Percentiles rank a stretch among this genome's conserved stretches.
phyloP scores from a whole-genome alignment of 148 eudicot genomes.

The Agrostemma githago region DNA sequence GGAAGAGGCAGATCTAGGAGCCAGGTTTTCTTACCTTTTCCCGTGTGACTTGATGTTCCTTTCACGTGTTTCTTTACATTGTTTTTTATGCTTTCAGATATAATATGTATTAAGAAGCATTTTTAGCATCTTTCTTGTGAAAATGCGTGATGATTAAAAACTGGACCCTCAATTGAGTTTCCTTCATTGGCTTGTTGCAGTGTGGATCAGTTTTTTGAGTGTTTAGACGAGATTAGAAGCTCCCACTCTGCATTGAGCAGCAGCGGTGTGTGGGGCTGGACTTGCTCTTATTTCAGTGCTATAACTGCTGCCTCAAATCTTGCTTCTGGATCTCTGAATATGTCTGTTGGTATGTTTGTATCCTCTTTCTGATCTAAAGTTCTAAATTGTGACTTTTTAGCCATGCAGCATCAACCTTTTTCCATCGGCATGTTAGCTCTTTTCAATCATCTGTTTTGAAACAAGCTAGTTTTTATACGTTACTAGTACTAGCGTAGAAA shows the following conservation, averaged over 20 bases:
- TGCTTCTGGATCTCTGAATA: slow-evolving; percentile 80
- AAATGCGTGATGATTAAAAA: background rate
- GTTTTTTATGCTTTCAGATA: background rate
- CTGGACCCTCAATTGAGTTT: background rate
- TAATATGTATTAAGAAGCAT: background rate
- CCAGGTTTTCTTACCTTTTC: slow-evolving; percentile 51
- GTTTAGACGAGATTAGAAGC: slow-evolving; percentile 80
- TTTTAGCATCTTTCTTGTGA: background rate
- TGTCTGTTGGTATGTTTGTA: slow-evolving; percentile 55
- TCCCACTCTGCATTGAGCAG: slow-evolving; percentile 76
- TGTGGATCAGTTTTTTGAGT: slow-evolving; percentile 89
- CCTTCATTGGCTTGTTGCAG: slow-evolving; percentile 45
- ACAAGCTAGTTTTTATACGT: background rate
- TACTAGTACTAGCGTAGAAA: background rate
- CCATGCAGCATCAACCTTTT: background rate
- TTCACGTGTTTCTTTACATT: background rate
- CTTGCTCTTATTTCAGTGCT: slow-evolving; percentile 80
- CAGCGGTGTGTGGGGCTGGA: slow-evolving; percentile 98
- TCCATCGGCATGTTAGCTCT: background rate
- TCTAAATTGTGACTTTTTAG: slow-evolving; percentile 8
- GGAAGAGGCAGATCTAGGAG: slow-evolving; percentile 76
- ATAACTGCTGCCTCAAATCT: slow-evolving; percentile 88
- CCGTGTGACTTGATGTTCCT: background rate
- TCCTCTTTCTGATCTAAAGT: slow-evolving; percentile 4
- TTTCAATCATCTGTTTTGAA: background rate